phyloP scores from a whole-genome alignment of 305 asterid genomes.

The Striga hermonthica region DNA sequence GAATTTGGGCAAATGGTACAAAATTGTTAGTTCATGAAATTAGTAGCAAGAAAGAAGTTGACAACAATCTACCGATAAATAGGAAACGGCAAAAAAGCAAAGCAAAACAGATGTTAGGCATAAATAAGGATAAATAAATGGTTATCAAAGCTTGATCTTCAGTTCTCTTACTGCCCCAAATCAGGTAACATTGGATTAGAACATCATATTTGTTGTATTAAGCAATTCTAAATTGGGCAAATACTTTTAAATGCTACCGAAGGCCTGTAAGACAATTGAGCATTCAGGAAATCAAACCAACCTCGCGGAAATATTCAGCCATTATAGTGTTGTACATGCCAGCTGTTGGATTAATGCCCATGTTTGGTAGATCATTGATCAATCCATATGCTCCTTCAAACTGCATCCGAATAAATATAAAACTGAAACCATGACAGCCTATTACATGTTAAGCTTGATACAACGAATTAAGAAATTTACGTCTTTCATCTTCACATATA shows the following conservation, averaged over 20 bases:
- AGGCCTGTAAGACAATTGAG: conserved; percentile 21
- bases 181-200: conserved; percentile 18
- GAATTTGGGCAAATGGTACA: conserved; percentile 14
- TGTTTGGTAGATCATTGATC: conserved; percentile 51
- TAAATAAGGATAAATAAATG: conserved; percentile 19
- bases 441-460: conserved; percentile 22
- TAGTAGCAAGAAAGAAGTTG: conserved; percentile 13
- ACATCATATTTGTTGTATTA: conserved; percentile 12
- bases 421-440: conserved; percentile 17
- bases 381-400: conserved; percentile 82
- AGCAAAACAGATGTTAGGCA: neutral
- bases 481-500: conserved; percentile 78
- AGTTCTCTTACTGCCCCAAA: conserved; percentile 20
- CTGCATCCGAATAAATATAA: conserved; percentile 42
- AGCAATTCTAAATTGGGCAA: conserved; percentile 6
- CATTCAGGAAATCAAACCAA: conserved; percentile 32
- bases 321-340: conserved; percentile 66
- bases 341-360: conserved; percentile 52
- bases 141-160: conserved; percentile 12
- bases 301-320: conserved; percentile 92
- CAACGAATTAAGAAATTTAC: conserved; percentile 43
- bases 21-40: conserved; percentile 13
- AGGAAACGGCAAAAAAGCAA: conserved; percentile 16
- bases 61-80: conserved; percentile 9
- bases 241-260: conserved; percentile 13